Base-by-base conservation (phyloP, 2,329 filamentous ascomycete species). In the Sporothrix mexicana region DNA sequence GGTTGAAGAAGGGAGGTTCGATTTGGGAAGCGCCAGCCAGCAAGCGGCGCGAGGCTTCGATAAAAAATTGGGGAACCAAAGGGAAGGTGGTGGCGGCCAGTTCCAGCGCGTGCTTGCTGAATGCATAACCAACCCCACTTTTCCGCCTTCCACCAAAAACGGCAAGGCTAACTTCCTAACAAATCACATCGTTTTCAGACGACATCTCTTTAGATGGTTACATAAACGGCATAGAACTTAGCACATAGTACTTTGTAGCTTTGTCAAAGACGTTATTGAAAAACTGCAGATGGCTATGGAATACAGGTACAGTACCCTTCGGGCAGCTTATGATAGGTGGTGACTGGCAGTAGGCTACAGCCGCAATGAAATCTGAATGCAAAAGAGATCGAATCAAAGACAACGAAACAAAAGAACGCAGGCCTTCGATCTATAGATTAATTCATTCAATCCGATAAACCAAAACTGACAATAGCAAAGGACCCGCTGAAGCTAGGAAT, bases 401-500 rank as follows among this genome's bases (percentile, higher is more conserved):
- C 66, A 23, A 43, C 3, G 6, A 41, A 69, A 10, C 20, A 12
- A 55, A 55, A 55, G 51, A 30, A 55, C 17, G 3, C 6, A 2
- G 51, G n/a, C 67, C 51, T 55, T 59, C 30, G 12, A 59, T 69
- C 67, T 69, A 69, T 57, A 69, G 36, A 57, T 45, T 69, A 57
- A 59, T 10, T 45, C 30, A 25, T 17, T 41, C 10, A n/a, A 69
- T 57, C n/a, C 12, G 2, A 9, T 47, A 47, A 47, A 17, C 30
- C 49, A 57, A 55, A 23, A 23, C 23, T 51, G 23, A n/a, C 62
- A 23, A 49, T 41, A 41, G 12, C 43, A 49, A 15, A 30, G n/a
- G 23, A 12, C 9, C 43, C 5, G 41, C 4, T 10, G 20, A 25
- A 10, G 62, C 13, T n/a, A 9, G 15, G 30, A 15, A 10, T 30